These are phyloP conservation scores for Cryptosporidium canis DNA, from an alignment of 169 alveolate genomes.

Conservation along the genomic window DNA sequence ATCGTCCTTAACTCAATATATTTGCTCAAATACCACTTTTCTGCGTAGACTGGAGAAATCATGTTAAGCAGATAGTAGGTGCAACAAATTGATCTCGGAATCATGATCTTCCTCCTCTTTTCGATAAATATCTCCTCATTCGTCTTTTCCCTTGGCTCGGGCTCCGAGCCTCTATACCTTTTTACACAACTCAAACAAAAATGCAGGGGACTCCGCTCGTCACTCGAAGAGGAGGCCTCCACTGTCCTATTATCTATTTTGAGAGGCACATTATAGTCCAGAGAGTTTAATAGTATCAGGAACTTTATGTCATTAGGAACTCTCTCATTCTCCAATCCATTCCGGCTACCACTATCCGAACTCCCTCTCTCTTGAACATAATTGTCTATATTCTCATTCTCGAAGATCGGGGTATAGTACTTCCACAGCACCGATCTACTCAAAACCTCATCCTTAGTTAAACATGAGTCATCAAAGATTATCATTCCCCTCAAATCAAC, in stretches of 20 bases:
- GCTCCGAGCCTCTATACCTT: background rate
- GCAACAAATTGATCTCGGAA: background rate
- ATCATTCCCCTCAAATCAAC: conserved; percentile 34
- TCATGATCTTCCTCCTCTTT: conserved; percentile 20
- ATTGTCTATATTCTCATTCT: conserved; percentile 12
- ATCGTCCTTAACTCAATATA: conserved; percentile 6
- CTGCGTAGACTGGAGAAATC: conserved; percentile 27
- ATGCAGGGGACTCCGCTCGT: background rate
- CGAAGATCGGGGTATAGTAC: conserved; percentile 40
- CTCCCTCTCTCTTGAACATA: background rate
- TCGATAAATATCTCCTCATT: background rate
- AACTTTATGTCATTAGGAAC: background rate
- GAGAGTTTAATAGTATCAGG: background rate
- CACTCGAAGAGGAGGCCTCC: background rate
- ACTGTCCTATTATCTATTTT: background rate
- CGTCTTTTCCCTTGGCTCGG: background rate
- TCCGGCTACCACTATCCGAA: too few species aligned
- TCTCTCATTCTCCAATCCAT: too few species aligned
- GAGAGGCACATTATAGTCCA: conserved; percentile 27
- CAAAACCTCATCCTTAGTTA: conserved; percentile 43
- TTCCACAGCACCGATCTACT: conserved; percentile 64
- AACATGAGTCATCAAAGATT: conserved; percentile 31
- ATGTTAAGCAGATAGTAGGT: conserved; percentile 13
- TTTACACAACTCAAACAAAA: conserved; percentile 4
- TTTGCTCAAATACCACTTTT: conserved; percentile 33